phyloP scores from a whole-genome alignment of 805 yeast genomes.

The Millerago galiae region DNA sequence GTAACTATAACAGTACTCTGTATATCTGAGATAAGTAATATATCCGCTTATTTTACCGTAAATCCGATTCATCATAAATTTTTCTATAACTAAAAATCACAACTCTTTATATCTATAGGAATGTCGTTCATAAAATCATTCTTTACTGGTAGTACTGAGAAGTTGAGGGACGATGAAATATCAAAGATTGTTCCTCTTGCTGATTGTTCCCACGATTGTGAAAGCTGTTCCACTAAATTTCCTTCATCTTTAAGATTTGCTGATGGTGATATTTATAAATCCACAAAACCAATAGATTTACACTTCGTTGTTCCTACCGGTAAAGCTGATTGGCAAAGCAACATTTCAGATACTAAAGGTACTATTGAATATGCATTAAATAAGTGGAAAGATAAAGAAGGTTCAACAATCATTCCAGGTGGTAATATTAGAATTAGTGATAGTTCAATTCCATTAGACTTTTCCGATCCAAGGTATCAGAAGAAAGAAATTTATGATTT shows the following conservation, averaged over 20 bases:
- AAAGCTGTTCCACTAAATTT: constrained; percentile 43
- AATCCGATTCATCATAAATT: too few species aligned
- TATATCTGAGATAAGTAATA: too few species aligned
- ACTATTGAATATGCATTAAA: constrained; percentile 42
- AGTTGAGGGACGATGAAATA: constrained; percentile 25
- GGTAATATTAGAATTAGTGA: constrained; percentile 44
- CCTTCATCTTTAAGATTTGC: constrained; percentile 47
- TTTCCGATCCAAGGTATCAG: constrained; percentile 36
- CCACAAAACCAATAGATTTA: constrained; percentile 60
- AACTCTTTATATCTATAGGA: background rate
- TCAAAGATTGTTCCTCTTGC: constrained; percentile 37
- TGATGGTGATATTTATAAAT: constrained; percentile 42
- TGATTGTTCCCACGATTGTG: constrained; percentile 48
- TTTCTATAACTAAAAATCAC: too few species aligned
- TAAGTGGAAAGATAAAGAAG: constrained; percentile 30
- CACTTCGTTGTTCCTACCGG: constrained; percentile 84
- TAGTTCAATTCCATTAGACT: constrained; percentile 45
- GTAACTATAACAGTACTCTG: too few species aligned
- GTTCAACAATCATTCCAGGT: constrained; percentile 18
- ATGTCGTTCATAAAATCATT: background rate
- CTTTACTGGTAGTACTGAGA: background rate
- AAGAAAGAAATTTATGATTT: constrained; percentile 48
- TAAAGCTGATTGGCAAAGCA: constrained; percentile 76
- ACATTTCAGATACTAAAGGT: constrained; percentile 46
- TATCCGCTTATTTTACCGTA: too few species aligned